Evolutionary conservation across 768 basidiomycete genomes (phyloP).

Genomic region (Tylopilus subfusipes): DNA sequence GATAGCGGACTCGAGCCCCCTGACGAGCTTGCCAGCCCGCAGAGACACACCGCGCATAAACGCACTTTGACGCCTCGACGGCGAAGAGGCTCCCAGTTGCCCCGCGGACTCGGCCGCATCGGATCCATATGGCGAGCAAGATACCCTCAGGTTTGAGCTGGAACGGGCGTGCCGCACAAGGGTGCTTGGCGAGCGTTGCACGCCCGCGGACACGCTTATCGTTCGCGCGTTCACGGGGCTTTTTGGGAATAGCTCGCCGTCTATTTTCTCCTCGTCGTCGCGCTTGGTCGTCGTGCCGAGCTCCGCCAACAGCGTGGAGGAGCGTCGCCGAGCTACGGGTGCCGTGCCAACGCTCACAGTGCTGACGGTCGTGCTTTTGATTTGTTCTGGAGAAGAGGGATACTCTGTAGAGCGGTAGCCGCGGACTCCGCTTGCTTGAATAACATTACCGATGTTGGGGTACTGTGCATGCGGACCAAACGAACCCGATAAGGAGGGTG

Average conservation of each 20-base stretch:
- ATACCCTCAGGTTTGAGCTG: conserved; percentile 23
- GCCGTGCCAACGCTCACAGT: conserved; percentile 24
- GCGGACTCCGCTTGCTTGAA: conserved; percentile 2
- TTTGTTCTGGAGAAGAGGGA: neutral
- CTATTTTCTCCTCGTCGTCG: conserved; percentile 7
- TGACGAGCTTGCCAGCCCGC: conserved; percentile 36
- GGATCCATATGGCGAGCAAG: conserved; percentile 9
- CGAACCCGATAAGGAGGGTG: conserved; percentile 12
- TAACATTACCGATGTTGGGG: conserved; percentile 23
- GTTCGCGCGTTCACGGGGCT: neutral
- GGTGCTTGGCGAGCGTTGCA: neutral
- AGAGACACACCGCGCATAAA: conserved; percentile 35
- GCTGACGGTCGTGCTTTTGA: conserved; percentile 18
- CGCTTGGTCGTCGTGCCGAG: neutral
- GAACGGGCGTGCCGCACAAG: conserved; percentile 24
- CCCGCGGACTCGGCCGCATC: conserved; percentile 8
- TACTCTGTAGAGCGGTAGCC: conserved; percentile 3
- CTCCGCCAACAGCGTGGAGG: conserved; percentile 23
- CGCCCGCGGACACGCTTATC: neutral
- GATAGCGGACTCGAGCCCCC: conserved; percentile 37
- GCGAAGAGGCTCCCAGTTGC: conserved; percentile 7
- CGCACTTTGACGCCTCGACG: conserved; percentile 25
- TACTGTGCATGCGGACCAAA: conserved; percentile 4
- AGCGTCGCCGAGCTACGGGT: conserved; percentile 20
- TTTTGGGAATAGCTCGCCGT: neutral